phyloP scores from a whole-genome alignment of 495 filamentous ascomycete species.

The Aspergillus panamensis region DNA sequence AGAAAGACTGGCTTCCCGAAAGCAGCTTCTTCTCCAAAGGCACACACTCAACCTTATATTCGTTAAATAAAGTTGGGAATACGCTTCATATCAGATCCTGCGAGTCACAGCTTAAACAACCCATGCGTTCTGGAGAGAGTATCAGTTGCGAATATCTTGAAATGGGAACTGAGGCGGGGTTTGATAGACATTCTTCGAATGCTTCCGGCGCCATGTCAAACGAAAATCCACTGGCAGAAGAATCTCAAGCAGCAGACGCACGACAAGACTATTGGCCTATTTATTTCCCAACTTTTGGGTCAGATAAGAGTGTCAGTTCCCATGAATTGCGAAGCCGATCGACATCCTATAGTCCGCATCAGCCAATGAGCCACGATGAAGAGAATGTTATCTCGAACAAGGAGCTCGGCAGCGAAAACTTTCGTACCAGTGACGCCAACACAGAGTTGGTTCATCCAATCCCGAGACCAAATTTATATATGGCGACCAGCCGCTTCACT shows the following conservation, averaged over 20 bases:
- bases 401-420: background rate
- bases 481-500: conserved; percentile 12
- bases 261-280: conserved; percentile 11
- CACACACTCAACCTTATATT: background rate
- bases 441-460: conserved; percentile 14
- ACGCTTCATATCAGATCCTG: background rate
- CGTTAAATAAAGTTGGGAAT: background rate
- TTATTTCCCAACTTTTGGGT: background rate
- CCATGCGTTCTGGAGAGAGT: background rate
- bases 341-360: conserved; percentile 3
- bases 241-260: background rate
- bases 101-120: background rate
- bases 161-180: conserved; percentile 3
- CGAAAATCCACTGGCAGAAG: conserved; percentile 5
- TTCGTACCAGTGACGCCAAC: background rate
- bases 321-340: conserved; percentile 8
- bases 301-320: background rate
- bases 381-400: background rate
- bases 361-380: background rate
- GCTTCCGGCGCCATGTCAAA: conserved; percentile 8
- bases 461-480: conserved; percentile 10
- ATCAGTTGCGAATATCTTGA: conserved; percentile 1
- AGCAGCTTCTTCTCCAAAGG: conserved; percentile 5
- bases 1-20: conserved; percentile 2
- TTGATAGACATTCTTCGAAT: conserved; percentile 1